These are phyloP conservation scores for Phytopythium litorale DNA, from an alignment of 352 stramenopile genomes.

Conservation along the genomic window DNA sequence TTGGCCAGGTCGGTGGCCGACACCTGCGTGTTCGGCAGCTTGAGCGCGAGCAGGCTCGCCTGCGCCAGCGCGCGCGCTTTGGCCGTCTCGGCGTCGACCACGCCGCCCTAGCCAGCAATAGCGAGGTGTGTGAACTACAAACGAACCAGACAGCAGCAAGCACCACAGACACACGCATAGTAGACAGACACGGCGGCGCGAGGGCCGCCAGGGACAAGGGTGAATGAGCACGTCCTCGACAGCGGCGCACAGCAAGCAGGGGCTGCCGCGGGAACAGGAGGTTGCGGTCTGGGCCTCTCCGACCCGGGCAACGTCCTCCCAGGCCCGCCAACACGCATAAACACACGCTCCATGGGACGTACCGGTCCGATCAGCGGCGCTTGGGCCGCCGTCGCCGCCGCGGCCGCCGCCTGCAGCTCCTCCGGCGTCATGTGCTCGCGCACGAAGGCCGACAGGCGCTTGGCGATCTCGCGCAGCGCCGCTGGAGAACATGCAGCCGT, in stretches of 20 bases:
- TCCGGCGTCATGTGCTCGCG: constrained; percentile 52
- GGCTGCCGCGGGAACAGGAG: too few species aligned
- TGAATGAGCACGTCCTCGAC: constrained; percentile 8
- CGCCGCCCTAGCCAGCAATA: constrained; percentile 30
- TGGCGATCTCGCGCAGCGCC: constrained; percentile 56
- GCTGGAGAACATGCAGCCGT: neutral
- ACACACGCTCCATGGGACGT: neutral
- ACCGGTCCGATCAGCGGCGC: constrained; percentile 3
- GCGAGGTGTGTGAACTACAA: constrained; percentile 39
- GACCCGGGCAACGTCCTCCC: neutral
- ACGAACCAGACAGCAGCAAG: constrained; percentile 12
- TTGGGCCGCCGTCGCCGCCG: constrained; percentile 9
- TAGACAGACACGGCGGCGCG: constrained; percentile 3
- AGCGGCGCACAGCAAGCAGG: neutral
- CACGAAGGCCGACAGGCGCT: constrained; percentile 58
- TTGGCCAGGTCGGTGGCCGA: constrained; percentile 61
- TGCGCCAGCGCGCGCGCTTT: constrained; percentile 59
- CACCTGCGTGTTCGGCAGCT: constrained; percentile 38
- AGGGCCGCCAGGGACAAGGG: neutral
- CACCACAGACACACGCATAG: constrained; percentile 16
- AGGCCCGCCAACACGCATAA: neutral
- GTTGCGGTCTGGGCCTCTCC: neutral
- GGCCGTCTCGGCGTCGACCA: constrained; percentile 51
- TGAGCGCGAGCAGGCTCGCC: constrained; percentile 64
- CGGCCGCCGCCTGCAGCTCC: constrained; percentile 21